A percentile compares a stretch with the other conserved stretches of the same genome.
Conservation (phyloP, 805 yeast genomes). For the Starmerella bacillaris region DNA sequence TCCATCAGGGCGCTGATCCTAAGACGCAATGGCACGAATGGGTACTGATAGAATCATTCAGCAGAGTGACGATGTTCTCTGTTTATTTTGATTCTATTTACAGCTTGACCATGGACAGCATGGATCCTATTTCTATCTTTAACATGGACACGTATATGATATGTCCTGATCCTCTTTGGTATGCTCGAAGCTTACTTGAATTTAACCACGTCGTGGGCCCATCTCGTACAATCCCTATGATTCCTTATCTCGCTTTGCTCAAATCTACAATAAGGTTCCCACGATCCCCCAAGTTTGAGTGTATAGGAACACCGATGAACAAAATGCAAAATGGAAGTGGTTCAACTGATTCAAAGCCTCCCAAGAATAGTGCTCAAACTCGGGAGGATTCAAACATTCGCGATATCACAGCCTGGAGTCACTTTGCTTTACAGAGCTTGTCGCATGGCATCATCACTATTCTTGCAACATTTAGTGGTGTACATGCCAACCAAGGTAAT, state of each 20-base stretch:
- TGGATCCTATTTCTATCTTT: conserved; percentile 17
- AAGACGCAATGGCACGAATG: conserved; percentile 30
- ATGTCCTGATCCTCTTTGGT: conserved; percentile 20
- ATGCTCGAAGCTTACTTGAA: conserved; percentile 15
- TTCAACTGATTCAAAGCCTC: too few species aligned
- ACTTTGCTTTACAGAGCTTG: conserved; percentile 15
- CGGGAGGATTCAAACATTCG: not conserved
- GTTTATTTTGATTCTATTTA: conserved; percentile 19
- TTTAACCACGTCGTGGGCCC: conserved; percentile 19
- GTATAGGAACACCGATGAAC: not conserved
- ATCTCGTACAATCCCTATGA: conserved; percentile 11
- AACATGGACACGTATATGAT: conserved; percentile 21
- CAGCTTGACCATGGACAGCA: conserved; percentile 6
- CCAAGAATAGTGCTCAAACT: not conserved
- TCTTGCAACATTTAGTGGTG: conserved; percentile 14
- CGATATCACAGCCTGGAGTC: conserved; percentile 8
- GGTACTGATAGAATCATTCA: conserved; percentile 30
- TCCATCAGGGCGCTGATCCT: conserved; percentile 19
- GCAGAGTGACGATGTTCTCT: conserved; percentile 20
- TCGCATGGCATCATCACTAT: conserved; percentile 20
- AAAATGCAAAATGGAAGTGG: not conserved
- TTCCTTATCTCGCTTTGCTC: conserved; percentile 20
- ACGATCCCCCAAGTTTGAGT: conserved; percentile 10
- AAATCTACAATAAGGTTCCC: conserved; percentile 22
- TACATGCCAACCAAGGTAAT: conserved; percentile 12